Base-by-base conservation (phyloP, 176 grass and related monocot genomes). In the Juncus inflexus region DNA sequence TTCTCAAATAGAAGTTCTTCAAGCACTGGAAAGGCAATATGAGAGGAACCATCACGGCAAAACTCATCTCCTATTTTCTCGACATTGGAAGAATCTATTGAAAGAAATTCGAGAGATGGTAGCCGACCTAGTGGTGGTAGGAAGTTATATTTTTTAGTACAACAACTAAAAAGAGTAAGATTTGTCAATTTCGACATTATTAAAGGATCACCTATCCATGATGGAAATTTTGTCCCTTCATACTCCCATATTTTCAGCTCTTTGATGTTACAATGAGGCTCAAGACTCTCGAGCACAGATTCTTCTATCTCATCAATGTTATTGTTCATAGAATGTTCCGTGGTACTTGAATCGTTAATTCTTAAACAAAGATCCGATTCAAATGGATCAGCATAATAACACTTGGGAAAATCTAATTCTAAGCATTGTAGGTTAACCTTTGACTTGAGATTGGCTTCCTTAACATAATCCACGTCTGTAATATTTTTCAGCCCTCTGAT, bases 221-320 rank as follows among this genome's bases (percentile, higher is more conserved):
- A 28, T 28, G 57, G 57, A 60, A 60, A 60, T 60, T 7, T 60
- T 4, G 19, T n/a, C 14, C 57, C 57, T 4, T 28, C 19, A 60
- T 60, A 60, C 19, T 35, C 57, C 6, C 28, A 14, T 60, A 60
- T 60, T 15, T 7, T 60, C 6, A 60, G 14, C 8, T 7, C 19
- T 14, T 60, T 60, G 57, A 60, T 35, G 57, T 60, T 60, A 8
- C 28, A 8, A 60, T 60, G 57, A 60, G 57, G 57, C 14, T 60
- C 5, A 3, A 60, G 57, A 14, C 10, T 60, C 14, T 35, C 57
- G 19, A 60, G 57, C 57, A 60, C 10, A 60, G 2, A 15, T 60
- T 60, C 57, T 4, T 56, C 52, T 56, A 56, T 56, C 9, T 56
- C 52, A 4, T 12, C 52, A 56, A 11, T 56, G 52, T 56, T 28